Percentiles rank a stretch among this genome's conserved stretches.
Conservation (phyloP, 1,139 yeast genomes). For the Taphrina pruni region DNA sequence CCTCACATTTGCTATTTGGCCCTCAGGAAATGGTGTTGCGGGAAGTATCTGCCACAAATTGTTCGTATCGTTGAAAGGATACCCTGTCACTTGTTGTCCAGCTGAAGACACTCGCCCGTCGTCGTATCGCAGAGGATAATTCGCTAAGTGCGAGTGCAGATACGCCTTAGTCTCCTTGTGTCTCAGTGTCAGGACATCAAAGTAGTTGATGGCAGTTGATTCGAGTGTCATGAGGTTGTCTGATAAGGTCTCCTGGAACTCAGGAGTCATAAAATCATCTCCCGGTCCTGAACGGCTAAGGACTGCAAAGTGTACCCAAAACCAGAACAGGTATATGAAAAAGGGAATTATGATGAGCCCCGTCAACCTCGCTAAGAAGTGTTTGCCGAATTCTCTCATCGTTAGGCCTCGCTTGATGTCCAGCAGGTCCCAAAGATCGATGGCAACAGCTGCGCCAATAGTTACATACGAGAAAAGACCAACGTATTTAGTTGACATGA, state of each 20-base stretch:
- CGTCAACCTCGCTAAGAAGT: slow-evolving; percentile 76
- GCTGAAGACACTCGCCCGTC: slow-evolving; percentile 96
- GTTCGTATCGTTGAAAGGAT: slow-evolving; percentile 63
- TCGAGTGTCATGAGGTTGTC: slow-evolving; percentile 79
- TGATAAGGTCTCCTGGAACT: slow-evolving; percentile 86
- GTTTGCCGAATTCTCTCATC: slow-evolving; percentile 64
- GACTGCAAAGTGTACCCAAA: slow-evolving; percentile 84
- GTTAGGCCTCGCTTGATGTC: slow-evolving; percentile 75
- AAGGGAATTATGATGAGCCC: slow-evolving; percentile 82
- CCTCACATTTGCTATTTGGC: slow-evolving; percentile 56
- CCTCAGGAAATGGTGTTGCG: slow-evolving; percentile 55
- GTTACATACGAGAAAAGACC: slow-evolving; percentile 90
- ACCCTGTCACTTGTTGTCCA: slow-evolving; percentile 92
- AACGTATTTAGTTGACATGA: slow-evolving; percentile 89
- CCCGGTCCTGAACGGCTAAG: slow-evolving; percentile 92
- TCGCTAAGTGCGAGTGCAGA: slow-evolving; percentile 76
- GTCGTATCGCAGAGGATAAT: slow-evolving; percentile 89
- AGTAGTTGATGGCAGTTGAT: slow-evolving; percentile 73
- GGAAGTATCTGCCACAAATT: slow-evolving; percentile 92
- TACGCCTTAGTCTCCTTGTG: slow-evolving; percentile 77
- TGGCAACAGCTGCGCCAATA: slow-evolving; percentile 80
- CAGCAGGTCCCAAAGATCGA: slow-evolving; percentile 85
- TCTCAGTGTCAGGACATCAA: slow-evolving; percentile 74
- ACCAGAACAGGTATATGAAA: slow-evolving; percentile 85
- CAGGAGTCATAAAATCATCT: slow-evolving; percentile 88